phyloP scores from a whole-genome alignment of 2,329 filamentous ascomycete genomes.

The Alternaria triticimaculans region DNA sequence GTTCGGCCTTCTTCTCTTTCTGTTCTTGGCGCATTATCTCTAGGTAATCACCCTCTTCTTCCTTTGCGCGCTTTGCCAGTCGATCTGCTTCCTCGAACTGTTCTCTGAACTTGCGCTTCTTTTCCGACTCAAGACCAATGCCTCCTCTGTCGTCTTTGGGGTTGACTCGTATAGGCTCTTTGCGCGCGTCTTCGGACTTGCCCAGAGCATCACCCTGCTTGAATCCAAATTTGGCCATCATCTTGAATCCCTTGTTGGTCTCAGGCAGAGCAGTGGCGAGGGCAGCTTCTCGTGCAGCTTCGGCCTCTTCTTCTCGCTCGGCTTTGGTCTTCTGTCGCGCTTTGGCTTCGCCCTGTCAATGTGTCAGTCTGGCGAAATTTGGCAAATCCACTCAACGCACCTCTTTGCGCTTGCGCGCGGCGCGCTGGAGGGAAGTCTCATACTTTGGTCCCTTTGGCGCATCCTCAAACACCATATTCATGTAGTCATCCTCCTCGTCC shows the following conservation, averaged over 20 bases:
- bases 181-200: constrained; percentile 59
- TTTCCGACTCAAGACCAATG: constrained; percentile 82
- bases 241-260: constrained; percentile 85
- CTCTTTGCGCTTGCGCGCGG: constrained; percentile 61
- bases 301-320: constrained; percentile 78
- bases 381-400: constrained; percentile 33
- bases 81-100: constrained; percentile 44
- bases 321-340: constrained; percentile 72
- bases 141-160: constrained; percentile 82
- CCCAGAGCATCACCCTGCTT: constrained; percentile 77
- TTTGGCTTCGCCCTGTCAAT: constrained; percentile 35
- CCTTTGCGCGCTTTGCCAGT: constrained; percentile 55
- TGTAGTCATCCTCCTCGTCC: constrained; percentile 92
- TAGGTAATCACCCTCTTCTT: constrained; percentile 46
- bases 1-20: constrained; percentile 61
- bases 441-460: constrained; percentile 55
- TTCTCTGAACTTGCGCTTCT: constrained; percentile 72
- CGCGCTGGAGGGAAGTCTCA: constrained; percentile 69
- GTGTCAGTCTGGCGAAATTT: constrained; percentile 18
- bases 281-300: constrained; percentile 74
- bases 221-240: constrained; percentile 98
- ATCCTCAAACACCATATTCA: constrained; percentile 91
- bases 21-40: constrained; percentile 42
- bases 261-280: constrained; percentile 74
- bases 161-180: constrained; percentile 77